phyloP scores from a whole-genome alignment of 2,329 filamentous ascomycete species.

The Thyridium curvatum region DNA sequence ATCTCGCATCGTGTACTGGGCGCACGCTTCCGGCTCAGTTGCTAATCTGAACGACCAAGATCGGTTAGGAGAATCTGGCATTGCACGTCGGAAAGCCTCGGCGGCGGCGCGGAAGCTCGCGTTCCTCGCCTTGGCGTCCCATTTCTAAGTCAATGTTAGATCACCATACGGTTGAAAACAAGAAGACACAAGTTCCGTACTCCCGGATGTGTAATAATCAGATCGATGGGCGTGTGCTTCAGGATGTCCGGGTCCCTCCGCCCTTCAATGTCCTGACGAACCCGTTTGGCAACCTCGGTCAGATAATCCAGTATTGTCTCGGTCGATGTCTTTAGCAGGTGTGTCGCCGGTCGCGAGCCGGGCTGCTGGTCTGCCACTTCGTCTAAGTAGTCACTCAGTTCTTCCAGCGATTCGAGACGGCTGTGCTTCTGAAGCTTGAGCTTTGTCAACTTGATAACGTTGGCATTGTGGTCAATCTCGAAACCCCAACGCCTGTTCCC shows the following conservation, averaged over 20 bases:
- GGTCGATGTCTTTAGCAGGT: conserved; percentile 7
- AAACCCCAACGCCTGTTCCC: conserved; percentile 7
- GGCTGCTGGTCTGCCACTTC: conserved; percentile 3
- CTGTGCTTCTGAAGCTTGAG: conserved; percentile 8
- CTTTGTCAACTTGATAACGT: conserved; percentile 10
- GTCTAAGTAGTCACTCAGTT: conserved; percentile 5
- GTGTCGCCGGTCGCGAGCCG: conserved; percentile 5
- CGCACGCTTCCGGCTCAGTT: conserved; percentile 11
- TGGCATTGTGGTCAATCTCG: conserved; percentile 7
- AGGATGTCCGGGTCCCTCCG: conserved; percentile 1
- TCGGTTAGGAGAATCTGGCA: no score
- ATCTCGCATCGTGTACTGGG: conserved; percentile 13
- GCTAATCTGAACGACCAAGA: conserved; percentile 8
- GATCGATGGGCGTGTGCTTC: conserved; percentile 8
- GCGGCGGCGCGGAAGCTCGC: conserved; percentile 10
- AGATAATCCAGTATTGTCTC: conserved; percentile 12
- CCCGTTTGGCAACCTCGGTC: conserved; percentile 5
- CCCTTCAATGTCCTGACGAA: conserved; percentile 6
- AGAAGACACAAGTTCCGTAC: background rate
- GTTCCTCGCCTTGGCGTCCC: conserved; percentile 8
- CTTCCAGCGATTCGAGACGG: conserved; percentile 5
- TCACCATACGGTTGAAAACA: background rate
- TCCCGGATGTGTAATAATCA: conserved; percentile 12
- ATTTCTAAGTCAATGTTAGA: no score
- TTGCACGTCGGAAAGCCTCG: no score